Evolutionary conservation across 768 basidiomycete genomes (phyloP).

Genomic region (Serpula lacrymans): DNA sequence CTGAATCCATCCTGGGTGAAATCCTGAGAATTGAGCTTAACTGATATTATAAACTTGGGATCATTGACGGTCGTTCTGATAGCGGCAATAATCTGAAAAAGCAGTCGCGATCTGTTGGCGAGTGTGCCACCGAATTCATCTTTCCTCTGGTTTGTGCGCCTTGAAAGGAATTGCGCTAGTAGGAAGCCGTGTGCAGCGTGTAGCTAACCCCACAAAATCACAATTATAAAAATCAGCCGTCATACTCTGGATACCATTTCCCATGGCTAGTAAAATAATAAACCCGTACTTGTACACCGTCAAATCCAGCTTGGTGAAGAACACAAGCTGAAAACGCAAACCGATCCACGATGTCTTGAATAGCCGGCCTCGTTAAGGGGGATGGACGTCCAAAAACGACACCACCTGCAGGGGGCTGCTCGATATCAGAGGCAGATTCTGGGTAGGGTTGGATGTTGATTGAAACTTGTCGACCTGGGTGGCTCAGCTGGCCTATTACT

Average conservation of each 20-base stretch:
- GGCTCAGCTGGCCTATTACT: conserved; percentile 29
- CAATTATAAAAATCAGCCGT: too few relatives aligned
- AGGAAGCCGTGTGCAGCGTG: conserved; percentile 44
- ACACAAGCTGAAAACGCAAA: conserved; percentile 55
- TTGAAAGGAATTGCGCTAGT: conserved; percentile 47
- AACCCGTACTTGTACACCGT: conserved; percentile 55
- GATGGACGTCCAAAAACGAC: conserved; percentile 27
- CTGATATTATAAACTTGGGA: conserved; percentile 26
- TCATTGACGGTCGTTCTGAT: conserved; percentile 36
- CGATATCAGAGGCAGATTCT: conserved; percentile 30
- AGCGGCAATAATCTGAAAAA: conserved; percentile 43
- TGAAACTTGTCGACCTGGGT: conserved; percentile 31
- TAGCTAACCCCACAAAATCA: conserved; percentile 22
- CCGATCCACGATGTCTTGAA: conserved; percentile 45
- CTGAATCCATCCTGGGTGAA: conserved; percentile 24
- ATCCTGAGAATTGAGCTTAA: conserved; percentile 32
- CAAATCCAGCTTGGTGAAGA: conserved; percentile 58
- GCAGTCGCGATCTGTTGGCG: conserved; percentile 48
- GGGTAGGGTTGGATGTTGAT: conserved; percentile 33
- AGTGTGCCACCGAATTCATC: conserved; percentile 56
- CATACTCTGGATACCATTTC: too few relatives aligned
- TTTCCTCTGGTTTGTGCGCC: conserved; percentile 42
- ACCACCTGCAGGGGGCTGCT: conserved; percentile 30
- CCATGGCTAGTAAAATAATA: too few relatives aligned
- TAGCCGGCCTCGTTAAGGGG: conserved; percentile 44